Evolutionary conservation across 768 basidiomycete species (phyloP), one percentile per base, ranked within the genome.

Genomic region (Ephemerocybe angulata): DNA sequence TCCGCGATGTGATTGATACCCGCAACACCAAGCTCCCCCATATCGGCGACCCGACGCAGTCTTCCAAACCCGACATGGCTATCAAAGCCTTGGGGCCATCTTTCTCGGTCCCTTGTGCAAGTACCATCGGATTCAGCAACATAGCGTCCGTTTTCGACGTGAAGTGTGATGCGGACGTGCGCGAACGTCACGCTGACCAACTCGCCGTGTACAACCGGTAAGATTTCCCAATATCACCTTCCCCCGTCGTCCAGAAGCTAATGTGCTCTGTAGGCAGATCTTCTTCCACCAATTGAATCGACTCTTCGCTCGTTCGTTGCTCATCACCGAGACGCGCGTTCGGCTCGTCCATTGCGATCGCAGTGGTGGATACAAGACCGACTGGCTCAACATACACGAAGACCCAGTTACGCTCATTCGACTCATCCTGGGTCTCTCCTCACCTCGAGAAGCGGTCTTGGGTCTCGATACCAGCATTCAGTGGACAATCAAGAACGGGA

Each of bases 291-390:
- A 55, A 38, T 27, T 47, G 5, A 49, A 48, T 25, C n/a, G 54
- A 8, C 15, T 6, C 3, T 49, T 49, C 38, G 47, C 38, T 38
- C 21, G 54, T 15, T 37, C 27, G 3, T 35, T 55, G 35, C 21
- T 49, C 25, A 27, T 55, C 24, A 49, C 46, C 7, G 40, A 29
- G 35, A 48, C 27, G 21, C 44, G 24, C 33, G 5, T 49, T 19
- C 54, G 54, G 8, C 38, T 55, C 25, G n/a, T 49, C 15, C 54
- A 55, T 19, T 55, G 13, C 33, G 54, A 55, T 37, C 30, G 54
- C 5, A 27, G 33, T 24, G 54, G 54, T 5, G 31, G 15, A 8
- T 22, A 55, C 19, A 35, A 48, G 17, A 35, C 54, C 10, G 21
- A 12, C 3, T 25, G 15, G 22, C 4, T 49, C 35, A 28, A 55